phyloP scores from a whole-genome alignment of 1,284 basidiomycete species.

The Microbotryum scabiosae region DNA sequence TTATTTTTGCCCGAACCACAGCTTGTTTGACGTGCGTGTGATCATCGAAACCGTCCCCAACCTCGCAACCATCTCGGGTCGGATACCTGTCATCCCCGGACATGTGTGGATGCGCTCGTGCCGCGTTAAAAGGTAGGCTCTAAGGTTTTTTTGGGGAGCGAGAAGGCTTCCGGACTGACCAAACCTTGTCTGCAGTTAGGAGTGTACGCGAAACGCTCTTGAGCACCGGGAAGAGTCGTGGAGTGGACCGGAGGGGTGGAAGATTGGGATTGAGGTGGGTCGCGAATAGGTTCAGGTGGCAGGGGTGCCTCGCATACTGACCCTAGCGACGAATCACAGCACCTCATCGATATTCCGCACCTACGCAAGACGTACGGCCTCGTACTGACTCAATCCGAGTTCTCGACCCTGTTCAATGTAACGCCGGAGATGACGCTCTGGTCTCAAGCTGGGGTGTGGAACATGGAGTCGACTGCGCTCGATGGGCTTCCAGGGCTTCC shows the following conservation, averaged over 20 bases:
- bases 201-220: constrained; percentile 34
- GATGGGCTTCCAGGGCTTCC: not conserved
- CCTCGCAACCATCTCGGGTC: constrained; percentile 41
- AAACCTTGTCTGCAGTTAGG: too few relatives aligned
- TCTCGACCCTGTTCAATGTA: constrained; percentile 7
- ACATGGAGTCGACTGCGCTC: not conserved
- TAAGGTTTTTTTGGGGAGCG: too few relatives aligned
- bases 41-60: constrained; percentile 43
- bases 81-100: constrained; percentile 43
- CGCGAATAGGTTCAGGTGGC: not conserved
- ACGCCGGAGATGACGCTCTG: too few relatives aligned
- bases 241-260: constrained; percentile 6
- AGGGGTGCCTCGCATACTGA: constrained; percentile 6
- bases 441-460: constrained; percentile 1
- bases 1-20: too few relatives aligned
- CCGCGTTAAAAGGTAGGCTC: constrained; percentile 39
- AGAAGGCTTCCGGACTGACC: too few relatives aligned
- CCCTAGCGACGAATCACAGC: not conserved
- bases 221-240: constrained; percentile 10
- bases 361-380: constrained; percentile 37
- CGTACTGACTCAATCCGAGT: constrained; percentile 14
- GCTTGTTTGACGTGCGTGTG: constrained; percentile 27
- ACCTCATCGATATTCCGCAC: constrained; percentile 48
- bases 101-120: constrained; percentile 45
- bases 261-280: constrained; percentile 10